phyloP scores from a whole-genome alignment of 441 rosid genomes.

The Adansonia grandidieri region DNA sequence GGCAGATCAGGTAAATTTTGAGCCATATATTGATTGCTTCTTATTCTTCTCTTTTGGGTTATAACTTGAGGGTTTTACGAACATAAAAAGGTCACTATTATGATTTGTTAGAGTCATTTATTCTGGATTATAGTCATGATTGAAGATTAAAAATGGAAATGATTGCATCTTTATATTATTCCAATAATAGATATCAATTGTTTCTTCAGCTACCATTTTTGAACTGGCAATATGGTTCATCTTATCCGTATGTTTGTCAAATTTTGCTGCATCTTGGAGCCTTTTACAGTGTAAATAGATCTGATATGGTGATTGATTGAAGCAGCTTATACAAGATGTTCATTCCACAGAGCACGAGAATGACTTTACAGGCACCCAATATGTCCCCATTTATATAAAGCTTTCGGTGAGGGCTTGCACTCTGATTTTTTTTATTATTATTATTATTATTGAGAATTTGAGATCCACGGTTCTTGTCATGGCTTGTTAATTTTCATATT shows the following conservation, averaged over 20 bases:
- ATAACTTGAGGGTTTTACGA: conserved; percentile 5
- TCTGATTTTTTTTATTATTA: conserved; percentile 15
- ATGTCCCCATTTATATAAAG: conserved; percentile 69
- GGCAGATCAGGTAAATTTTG: conserved; percentile 71
- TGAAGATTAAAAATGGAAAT: background rate
- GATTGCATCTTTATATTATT: background rate
- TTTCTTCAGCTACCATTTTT: conserved; percentile 11
- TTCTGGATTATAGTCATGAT: conserved; percentile 8
- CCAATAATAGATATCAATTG: conserved; percentile 12
- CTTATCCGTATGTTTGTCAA: conserved; percentile 13
- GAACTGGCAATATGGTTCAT: background rate
- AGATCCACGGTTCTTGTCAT: background rate
- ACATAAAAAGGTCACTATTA: background rate
- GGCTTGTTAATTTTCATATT: conserved; percentile 1
- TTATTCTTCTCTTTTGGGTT: background rate
- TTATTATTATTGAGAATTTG: background rate
- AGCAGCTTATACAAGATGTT: conserved; percentile 88
- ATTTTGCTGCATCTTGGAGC: background rate
- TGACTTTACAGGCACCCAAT: conserved; percentile 51
- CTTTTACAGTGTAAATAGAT: conserved; percentile 3
- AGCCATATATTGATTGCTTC: background rate
- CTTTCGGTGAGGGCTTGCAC: conserved; percentile 57
- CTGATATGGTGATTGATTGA: conserved; percentile 29
- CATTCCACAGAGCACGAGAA: conserved; percentile 57
- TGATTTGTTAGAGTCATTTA: background rate